phyloP scores from a whole-genome alignment of 257 asterid species.

The Echium plantagineum region DNA sequence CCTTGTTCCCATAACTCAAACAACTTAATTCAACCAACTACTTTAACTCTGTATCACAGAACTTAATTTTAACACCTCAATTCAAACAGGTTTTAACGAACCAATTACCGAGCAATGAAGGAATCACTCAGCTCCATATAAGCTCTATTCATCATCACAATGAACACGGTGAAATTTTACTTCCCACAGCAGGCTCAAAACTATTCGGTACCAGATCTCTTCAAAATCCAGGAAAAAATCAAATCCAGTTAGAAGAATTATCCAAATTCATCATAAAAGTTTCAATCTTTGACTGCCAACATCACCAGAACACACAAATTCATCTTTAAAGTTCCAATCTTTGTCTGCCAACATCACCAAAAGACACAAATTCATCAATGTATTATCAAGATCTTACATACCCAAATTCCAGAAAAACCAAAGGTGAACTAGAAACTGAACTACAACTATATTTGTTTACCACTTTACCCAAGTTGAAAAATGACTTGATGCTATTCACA shows the following conservation, averaged over 20 bases:
- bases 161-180: background rate
- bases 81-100: too few relatives aligned
- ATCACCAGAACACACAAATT: conserved; percentile 4
- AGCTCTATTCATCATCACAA: too few relatives aligned
- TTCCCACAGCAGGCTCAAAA: background rate
- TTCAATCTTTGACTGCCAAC: conserved; percentile 17
- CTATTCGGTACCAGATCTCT: too few relatives aligned
- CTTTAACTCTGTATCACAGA: conserved; percentile 4
- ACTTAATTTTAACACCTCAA: background rate
- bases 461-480: background rate
- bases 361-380: background rate
- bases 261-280: conserved; percentile 1
- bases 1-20: conserved; percentile 37
- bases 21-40: conserved; percentile 7
- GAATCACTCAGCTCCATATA: too few relatives aligned
- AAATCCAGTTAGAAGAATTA: too few relatives aligned
- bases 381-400: conserved; percentile 19
- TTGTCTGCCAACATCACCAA: conserved; percentile 17
- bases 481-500: background rate
- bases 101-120: too few relatives aligned
- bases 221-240: too few relatives aligned
- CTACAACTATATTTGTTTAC: background rate
- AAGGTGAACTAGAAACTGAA: background rate
- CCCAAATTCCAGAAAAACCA: conserved; percentile 5
- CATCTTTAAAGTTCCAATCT: conserved; percentile 6